phyloP scores from a whole-genome alignment of 768 basidiomycete genomes.

The Trametes gibbosa region DNA sequence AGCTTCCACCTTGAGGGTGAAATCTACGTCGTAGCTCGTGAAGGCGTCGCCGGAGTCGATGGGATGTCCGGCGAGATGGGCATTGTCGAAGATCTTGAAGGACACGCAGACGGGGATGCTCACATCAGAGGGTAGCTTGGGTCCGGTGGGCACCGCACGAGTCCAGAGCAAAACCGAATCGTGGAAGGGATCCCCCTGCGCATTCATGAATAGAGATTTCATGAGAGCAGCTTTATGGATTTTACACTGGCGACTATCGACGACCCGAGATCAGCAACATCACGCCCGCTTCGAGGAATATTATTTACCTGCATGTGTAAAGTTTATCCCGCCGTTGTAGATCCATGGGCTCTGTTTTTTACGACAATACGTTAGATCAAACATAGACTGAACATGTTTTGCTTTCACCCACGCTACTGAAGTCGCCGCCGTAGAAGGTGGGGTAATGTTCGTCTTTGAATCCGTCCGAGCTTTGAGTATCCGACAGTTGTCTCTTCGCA shows the following conservation, averaged over 20 bases:
- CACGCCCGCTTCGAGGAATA: neutral
- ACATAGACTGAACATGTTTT: too few relatives aligned
- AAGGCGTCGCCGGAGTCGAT: slow-evolving; percentile 49
- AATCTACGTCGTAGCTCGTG: slow-evolving; percentile 57
- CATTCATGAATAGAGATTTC: neutral
- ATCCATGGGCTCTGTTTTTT: slow-evolving; percentile 40
- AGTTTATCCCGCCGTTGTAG: slow-evolving; percentile 50
- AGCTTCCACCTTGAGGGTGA: slow-evolving; percentile 60
- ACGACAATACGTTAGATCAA: neutral
- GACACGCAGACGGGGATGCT: slow-evolving; percentile 51
- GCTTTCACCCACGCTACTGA: slow-evolving; percentile 44
- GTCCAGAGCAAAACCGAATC: slow-evolving; percentile 58
- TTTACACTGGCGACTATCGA: slow-evolving; percentile 47
- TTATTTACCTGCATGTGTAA: slow-evolving; percentile 43
- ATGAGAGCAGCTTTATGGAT: neutral
- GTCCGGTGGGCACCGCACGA: slow-evolving; percentile 40
- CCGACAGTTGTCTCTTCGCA: slow-evolving; percentile 29
- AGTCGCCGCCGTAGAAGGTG: slow-evolving; percentile 47
- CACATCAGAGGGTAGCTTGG: slow-evolving; percentile 38
- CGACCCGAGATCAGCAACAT: neutral
- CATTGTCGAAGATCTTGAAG: slow-evolving; percentile 42
- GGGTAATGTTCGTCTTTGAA: slow-evolving; percentile 47
- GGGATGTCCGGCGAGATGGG: slow-evolving; percentile 33
- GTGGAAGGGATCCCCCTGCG: slow-evolving; percentile 53
- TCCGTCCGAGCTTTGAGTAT: slow-evolving; percentile 23